Evolutionary conservation across 2,329 filamentous ascomycete genomes (phyloP), one percentile per base, ranked within the genome.

Genomic region (Diplodia mutila): DNA sequence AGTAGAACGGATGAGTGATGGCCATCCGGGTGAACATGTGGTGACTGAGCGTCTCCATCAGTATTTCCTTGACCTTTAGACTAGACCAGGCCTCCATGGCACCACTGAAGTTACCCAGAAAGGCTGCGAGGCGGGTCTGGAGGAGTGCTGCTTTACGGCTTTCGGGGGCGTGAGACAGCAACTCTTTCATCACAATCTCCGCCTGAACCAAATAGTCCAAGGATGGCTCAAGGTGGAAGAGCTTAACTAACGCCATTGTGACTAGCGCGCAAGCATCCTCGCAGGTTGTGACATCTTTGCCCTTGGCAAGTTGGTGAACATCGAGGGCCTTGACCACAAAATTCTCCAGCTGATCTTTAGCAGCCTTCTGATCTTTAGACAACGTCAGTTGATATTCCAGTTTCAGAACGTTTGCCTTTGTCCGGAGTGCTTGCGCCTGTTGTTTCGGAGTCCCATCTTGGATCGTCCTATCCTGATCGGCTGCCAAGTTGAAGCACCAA

Each of bases 1-100:
- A 65, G 12, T 59, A 63, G 48, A 59, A 61, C 6, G 61, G 67
- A 21, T 68, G 46, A 14, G 39, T 55, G 18, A 57, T 57, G 11
- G 67, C 54, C 6, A 68, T 46, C 27, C 61, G 51, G 2, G 67
- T 65, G 21, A 65, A 59, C 52, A 68, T 68, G 61, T 57, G 59
- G 32, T 68, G 67, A 16, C 37, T 48, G 16, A 68, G 52, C 23
- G 67, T 68, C 25, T 68, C 67, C 48, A 53, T 54, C 9, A 68
- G 52, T 25, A 68, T 53, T 16, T 68, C 67, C 32, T 68, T 68
- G 21, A 65, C 59, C 18, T 23, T 48, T 8, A 65, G 39, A 7
- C 39, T 53, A 8, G 51, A 29, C 54, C 53, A 65, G 7, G 42
- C 52, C 32, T 52, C 32, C 52, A 65, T 59, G 4, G 39, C 42